phyloP scores from a whole-genome alignment of 305 asterid species.

The Petunia hybrid region DNA sequence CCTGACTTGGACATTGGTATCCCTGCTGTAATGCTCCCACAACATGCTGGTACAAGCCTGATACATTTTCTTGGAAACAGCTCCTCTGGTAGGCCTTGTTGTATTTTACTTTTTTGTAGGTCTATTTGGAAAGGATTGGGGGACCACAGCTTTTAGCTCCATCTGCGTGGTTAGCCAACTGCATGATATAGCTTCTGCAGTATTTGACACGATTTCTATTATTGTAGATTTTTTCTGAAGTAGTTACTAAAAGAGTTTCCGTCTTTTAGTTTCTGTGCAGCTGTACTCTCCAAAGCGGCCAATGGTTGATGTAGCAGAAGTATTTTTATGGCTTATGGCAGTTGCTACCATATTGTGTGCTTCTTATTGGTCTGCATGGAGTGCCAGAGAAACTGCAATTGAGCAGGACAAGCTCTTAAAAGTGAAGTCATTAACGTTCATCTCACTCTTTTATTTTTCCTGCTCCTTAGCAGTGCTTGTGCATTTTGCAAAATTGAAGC shows the following conservation, averaged over 20 bases:
- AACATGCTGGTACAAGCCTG: conserved; percentile 82
- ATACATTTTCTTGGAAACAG: conserved; percentile 52
- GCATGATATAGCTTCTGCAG: background rate
- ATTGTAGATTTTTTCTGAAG: conserved; percentile 3
- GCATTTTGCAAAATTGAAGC: conserved; percentile 21
- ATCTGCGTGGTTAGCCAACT: background rate
- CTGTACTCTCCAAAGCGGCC: conserved; percentile 96
- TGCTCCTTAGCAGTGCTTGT: conserved; percentile 14
- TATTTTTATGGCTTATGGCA: conserved; percentile 98
- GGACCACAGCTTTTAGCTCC: background rate
- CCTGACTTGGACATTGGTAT: conserved; percentile 67
- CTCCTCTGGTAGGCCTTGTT: conserved; percentile 65
- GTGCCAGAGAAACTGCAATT: conserved; percentile 85
- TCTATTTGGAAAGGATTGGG: conserved; percentile 19
- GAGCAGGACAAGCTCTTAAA: conserved; percentile 88
- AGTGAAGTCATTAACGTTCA: conserved; percentile 45
- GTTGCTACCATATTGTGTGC: conserved; percentile 89
- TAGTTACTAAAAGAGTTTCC: conserved; percentile 14
- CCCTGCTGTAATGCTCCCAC: conserved; percentile 97
- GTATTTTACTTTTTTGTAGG: background rate
- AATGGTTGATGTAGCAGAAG: conserved; percentile 93
- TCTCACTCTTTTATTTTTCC: conserved; percentile 2
- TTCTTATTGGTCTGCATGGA: conserved; percentile 99
- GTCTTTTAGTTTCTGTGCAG: conserved; percentile 80
- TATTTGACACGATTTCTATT: background rate